Percentiles rank a stretch among this genome's conserved stretches.
Conservation (phyloP, 2,329 filamentous ascomycete species). For the Paraphaeosphaeria minitans region DNA sequence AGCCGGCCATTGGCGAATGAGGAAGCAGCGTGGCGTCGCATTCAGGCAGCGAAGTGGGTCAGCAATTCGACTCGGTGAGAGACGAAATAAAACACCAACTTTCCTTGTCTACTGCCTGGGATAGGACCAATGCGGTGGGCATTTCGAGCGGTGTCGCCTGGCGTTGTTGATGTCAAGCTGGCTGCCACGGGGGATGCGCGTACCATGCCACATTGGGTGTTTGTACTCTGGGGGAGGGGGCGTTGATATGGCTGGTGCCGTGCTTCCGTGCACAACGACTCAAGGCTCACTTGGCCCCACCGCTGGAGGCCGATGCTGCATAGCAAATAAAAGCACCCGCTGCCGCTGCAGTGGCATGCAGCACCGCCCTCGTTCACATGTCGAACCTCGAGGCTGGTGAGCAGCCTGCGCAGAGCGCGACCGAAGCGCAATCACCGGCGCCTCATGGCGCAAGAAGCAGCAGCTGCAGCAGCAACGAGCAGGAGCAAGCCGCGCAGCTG, state of each 20-base stretch:
- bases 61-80: neutral
- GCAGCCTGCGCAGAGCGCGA: slow-evolving; percentile 6
- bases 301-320: neutral
- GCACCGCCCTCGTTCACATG: slow-evolving; percentile 6
- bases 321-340: slow-evolving; percentile 5
- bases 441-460: slow-evolving; percentile 4
- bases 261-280: neutral
- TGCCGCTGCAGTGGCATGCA: neutral
- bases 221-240: neutral
- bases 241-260: slow-evolving; percentile 5
- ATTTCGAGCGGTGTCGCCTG: neutral
- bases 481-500: slow-evolving; percentile 40
- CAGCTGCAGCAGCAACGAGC: slow-evolving; percentile 20
- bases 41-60: neutral
- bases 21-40: neutral
- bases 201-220: too few relatives aligned
- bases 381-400: slow-evolving; percentile 5
- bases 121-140: too few relatives aligned
- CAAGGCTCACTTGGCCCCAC: neutral
- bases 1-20: neutral
- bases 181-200: too few relatives aligned
- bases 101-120: neutral
- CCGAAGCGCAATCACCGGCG: slow-evolving; percentile 1
- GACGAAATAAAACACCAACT: neutral
- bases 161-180: too few relatives aligned